phyloP scores from a whole-genome alignment of 192 early-diverging fungal genomes.

The Coemansia sp. region DNA sequence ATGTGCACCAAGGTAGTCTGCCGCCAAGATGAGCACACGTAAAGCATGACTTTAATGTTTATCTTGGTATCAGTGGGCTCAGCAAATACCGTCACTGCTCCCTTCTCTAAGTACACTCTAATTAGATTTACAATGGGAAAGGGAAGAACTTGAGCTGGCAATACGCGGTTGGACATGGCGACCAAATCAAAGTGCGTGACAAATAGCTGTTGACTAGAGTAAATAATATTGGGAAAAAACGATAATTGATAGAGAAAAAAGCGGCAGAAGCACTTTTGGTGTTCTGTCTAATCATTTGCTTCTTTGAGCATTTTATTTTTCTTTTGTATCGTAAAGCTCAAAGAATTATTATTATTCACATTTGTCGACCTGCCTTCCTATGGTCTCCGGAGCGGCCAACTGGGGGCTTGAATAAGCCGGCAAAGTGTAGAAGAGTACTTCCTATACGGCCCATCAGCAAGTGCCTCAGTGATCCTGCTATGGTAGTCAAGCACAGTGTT shows the following conservation, averaged over 20 bases:
- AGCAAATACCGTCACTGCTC: background rate
- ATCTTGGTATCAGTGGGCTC: background rate
- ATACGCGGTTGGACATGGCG: background rate
- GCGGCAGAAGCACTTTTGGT: background rate
- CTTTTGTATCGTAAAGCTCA: background rate
- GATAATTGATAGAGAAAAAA: background rate
- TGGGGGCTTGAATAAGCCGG: too few species aligned
- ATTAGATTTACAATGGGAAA: background rate
- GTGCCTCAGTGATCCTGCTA: background rate
- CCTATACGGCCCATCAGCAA: background rate
- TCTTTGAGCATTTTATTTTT: background rate
- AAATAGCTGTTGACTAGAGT: background rate
- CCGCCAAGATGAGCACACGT: background rate
- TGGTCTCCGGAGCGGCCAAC: too few species aligned
- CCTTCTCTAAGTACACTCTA: background rate
- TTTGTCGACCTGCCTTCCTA: too few species aligned
- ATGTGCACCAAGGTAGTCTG: background rate
- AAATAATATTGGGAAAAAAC: background rate
- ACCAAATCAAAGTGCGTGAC: background rate
- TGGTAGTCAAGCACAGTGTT: background rate
- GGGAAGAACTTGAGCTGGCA: background rate
- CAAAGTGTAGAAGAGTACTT: too few species aligned
- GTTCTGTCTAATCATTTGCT: background rate
- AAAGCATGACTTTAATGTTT: background rate
- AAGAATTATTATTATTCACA: too few species aligned